phyloP scores from a whole-genome alignment of 106 monocot species.

The Chionographis japonica region DNA sequence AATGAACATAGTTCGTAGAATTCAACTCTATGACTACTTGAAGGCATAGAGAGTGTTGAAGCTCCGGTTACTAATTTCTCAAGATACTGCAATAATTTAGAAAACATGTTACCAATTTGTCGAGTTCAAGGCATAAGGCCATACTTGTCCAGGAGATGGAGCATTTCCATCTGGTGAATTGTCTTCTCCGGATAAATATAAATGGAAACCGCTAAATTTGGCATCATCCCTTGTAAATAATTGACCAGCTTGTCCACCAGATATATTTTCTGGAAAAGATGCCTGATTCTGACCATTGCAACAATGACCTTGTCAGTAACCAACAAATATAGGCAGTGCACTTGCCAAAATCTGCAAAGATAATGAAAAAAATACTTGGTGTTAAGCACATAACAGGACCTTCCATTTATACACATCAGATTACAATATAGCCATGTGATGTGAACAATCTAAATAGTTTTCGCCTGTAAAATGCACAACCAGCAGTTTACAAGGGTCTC shows the following conservation, averaged over 20 bases:
- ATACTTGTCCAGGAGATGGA: constrained; percentile 31
- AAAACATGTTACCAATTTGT: background rate
- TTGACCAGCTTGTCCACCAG: constrained; percentile 4
- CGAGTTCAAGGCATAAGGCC: background rate
- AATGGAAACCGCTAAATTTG: constrained; percentile 25
- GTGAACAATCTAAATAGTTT: too few relatives aligned
- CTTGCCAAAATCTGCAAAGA: background rate
- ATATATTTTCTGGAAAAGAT: constrained; percentile 11
- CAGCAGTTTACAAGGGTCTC: too few relatives aligned
- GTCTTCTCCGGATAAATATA: constrained; percentile 54
- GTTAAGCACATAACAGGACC: background rate
- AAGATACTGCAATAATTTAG: background rate
- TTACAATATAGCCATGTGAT: too few relatives aligned
- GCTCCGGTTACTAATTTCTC: background rate
- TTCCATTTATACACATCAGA: too few relatives aligned
- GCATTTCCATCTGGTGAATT: constrained; percentile 17
- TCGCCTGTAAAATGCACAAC: too few relatives aligned
- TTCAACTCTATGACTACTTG: too few relatives aligned
- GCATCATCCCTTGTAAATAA: constrained; percentile 19
- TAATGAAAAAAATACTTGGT: background rate
- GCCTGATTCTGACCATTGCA: constrained; percentile 5
- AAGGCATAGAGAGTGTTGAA: too few relatives aligned
- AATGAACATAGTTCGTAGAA: too few relatives aligned
- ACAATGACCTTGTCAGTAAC: background rate
- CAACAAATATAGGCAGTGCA: background rate